Evolutionary conservation across 2,329 filamentous ascomycete species (phyloP).

Genomic region (Orbilia blumenaviensis): DNA sequence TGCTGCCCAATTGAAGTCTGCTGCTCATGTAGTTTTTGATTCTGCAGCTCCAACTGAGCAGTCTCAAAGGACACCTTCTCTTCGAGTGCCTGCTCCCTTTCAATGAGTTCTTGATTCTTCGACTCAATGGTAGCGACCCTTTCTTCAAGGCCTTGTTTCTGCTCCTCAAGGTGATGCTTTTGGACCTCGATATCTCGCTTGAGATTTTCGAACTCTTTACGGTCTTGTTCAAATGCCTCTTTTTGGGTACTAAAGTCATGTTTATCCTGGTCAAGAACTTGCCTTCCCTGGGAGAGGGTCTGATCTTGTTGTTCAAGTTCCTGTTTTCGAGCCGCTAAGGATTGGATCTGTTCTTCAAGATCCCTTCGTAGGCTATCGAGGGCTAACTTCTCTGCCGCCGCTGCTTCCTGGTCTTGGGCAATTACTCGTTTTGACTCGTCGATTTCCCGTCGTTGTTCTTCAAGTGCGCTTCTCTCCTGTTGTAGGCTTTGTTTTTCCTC

Average conservation of each 20-base stretch:
- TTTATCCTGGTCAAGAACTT: constrained; percentile 2
- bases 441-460: background rate
- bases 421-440: background rate
- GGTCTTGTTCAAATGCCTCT: constrained; percentile 7
- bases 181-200: background rate
- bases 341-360: constrained; percentile 4
- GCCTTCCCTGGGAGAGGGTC: background rate
- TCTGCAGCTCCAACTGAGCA: constrained; percentile 10
- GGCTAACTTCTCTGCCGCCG: background rate
- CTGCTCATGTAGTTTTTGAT: background rate
- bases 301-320: constrained; percentile 22
- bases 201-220: constrained; percentile 17
- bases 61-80: constrained; percentile 23
- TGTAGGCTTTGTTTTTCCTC: constrained; percentile 14
- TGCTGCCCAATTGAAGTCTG: constrained; percentile 1
- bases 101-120: constrained; percentile 16
- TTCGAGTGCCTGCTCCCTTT: constrained; percentile 11
- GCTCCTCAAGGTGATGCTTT: background rate
- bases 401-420: background rate
- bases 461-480: background rate
- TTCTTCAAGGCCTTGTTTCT: constrained; percentile 8
- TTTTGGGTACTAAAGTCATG: background rate
- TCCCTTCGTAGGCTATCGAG: constrained; percentile 3
- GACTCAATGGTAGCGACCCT: background rate
- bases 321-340: constrained; percentile 3